A percentile compares a stretch with the other conserved stretches of the same genome.
These are phyloP conservation scores for Arthrobotrys iridis DNA, from an alignment of 2,329 filamentous ascomycete genomes.

Conservation along the genomic window DNA sequence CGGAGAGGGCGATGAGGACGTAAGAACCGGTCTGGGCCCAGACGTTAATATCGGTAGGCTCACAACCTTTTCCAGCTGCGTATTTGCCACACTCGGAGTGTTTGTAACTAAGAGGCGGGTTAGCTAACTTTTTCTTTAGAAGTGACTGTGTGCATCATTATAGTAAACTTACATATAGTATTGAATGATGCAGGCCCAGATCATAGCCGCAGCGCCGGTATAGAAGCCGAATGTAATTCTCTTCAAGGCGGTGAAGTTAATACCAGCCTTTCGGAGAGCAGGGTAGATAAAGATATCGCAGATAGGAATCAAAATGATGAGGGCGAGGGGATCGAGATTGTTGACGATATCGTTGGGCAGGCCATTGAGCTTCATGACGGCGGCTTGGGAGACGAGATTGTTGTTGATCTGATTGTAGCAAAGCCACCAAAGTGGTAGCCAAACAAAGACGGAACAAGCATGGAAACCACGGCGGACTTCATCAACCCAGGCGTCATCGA, in stretches of 20 bases:
- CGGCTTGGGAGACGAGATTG: conserved; percentile 72
- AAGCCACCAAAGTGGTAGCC: conserved; percentile 72
- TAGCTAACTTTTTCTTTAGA: conserved; percentile 21
- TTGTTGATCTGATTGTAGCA: conserved; percentile 69
- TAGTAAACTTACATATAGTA: conserved; percentile 41
- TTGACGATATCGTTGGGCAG: conserved; percentile 59
- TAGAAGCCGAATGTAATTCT: conserved; percentile 61
- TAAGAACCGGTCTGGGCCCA: conserved; percentile 67
- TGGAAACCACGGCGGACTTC: conserved; percentile 76
- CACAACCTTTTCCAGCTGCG: conserved; percentile 56
- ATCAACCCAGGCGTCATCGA: conserved; percentile 84
- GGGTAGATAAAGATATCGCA: conserved; percentile 56
- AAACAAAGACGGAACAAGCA: conserved; percentile 69
- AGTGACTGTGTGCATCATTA: not conserved
- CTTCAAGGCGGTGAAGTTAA: conserved; percentile 54
- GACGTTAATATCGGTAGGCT: conserved; percentile 72
- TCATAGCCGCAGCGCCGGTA: conserved; percentile 61
- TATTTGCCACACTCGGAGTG: conserved; percentile 51
- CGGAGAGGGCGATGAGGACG: conserved; percentile 67
- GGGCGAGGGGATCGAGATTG: conserved; percentile 58
- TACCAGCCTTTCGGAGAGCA: conserved; percentile 29
- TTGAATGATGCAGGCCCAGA: conserved; percentile 65
- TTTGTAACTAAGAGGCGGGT: conserved; percentile 29
- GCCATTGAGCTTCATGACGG: conserved; percentile 68
- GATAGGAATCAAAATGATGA: conserved; percentile 59